Percentiles rank a stretch among this genome's conserved stretches.
These are phyloP conservation scores for Trifolium repens DNA, from an alignment of 306 rosid genomes.

Conservation along the genomic window DNA sequence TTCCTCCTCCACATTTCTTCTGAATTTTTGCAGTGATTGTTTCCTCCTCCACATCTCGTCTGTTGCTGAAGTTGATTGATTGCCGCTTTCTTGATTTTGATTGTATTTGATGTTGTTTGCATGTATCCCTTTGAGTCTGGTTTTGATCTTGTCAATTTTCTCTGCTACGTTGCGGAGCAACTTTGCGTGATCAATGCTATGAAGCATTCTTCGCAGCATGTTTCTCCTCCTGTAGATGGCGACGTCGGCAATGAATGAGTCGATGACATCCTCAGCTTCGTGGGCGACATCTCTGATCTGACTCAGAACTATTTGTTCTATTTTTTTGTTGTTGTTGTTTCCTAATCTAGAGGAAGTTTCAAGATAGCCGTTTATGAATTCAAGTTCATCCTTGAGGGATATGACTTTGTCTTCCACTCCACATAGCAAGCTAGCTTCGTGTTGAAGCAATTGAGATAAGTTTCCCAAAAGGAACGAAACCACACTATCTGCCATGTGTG, in stretches of 20 bases:
- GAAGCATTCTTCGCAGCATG: not conserved
- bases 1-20: slow-evolving; percentile 2
- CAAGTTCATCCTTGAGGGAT: not conserved
- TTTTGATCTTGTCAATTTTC: slow-evolving; percentile 10
- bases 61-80: not conserved
- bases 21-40: not conserved
- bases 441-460: not conserved
- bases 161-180: not conserved
- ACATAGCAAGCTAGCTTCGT: slow-evolving; percentile 2
- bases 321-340: not conserved
- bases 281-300: slow-evolving; percentile 9
- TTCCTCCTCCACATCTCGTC: not conserved
- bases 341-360: not conserved
- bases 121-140: slow-evolving; percentile 1
- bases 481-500: slow-evolving; percentile 20
- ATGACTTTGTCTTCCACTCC: slow-evolving; percentile 16
- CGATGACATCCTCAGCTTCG: slow-evolving; percentile 6
- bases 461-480: slow-evolving; percentile 14
- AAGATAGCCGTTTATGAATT: not conserved
- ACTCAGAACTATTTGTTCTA: not conserved
- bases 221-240: slow-evolving; percentile 1
- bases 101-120: slow-evolving; percentile 2
- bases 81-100: not conserved
- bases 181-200: not conserved
- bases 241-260: not conserved